Evolutionary conservation across 1,139 yeast species (phyloP).

Genomic region (Blastobotrys buckinghamii): DNA sequence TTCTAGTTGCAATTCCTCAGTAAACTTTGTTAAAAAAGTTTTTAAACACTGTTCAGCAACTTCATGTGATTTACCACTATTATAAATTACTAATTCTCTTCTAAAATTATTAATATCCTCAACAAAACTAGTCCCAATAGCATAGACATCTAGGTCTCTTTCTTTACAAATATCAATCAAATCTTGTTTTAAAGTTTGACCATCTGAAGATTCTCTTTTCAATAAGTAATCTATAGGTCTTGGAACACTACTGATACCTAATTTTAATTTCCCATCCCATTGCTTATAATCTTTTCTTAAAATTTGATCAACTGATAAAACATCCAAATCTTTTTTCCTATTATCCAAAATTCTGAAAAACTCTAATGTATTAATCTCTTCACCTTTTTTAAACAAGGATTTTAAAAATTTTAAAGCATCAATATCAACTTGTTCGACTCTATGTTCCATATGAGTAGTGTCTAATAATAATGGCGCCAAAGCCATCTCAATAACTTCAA

Average conservation of each 20-base stretch:
- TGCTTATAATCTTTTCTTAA: conserved; percentile 80
- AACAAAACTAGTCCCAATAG: conserved; percentile 58
- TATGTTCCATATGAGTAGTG: conserved; percentile 56
- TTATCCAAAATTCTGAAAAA: conserved; percentile 41
- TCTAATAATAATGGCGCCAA: conserved; percentile 69
- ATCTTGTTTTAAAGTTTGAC: conserved; percentile 23
- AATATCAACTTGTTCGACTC: conserved; percentile 51
- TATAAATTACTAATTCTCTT: conserved; percentile 50
- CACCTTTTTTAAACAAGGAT: not conserved
- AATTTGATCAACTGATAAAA: conserved; percentile 53
- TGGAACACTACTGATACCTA: conserved; percentile 73
- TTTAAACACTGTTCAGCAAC: conserved; percentile 23
- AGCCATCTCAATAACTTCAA: conserved; percentile 45
- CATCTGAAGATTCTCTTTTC: conserved; percentile 34
- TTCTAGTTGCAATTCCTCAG: conserved; percentile 33
- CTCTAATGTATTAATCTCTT: conserved; percentile 6
- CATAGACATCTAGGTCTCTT: conserved; percentile 45
- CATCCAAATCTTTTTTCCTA: conserved; percentile 59
- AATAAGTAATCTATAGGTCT: conserved; percentile 56
- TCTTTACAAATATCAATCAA: conserved; percentile 26
- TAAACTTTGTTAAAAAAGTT: conserved; percentile 32
- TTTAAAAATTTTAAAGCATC: conserved; percentile 31
- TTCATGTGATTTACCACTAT: conserved; percentile 17
- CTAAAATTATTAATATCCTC: conserved; percentile 38
- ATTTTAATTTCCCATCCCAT: conserved; percentile 41